Conservation (phyloP, 352 stramenopile species). For the Aphanomyces cochlioides region DNA sequence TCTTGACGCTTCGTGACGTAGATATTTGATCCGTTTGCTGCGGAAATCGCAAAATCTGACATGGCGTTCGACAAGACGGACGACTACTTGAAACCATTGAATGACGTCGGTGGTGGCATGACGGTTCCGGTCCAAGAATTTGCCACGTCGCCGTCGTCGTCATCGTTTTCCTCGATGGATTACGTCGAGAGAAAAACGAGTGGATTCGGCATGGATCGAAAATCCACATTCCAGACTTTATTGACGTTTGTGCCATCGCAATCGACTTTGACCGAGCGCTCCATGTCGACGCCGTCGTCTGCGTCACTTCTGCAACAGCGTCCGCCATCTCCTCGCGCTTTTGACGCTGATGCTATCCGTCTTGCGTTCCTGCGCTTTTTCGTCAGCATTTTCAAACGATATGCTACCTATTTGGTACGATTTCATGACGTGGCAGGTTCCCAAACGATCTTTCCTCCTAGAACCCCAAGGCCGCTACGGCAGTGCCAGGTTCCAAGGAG, state of each 20-base stretch:
- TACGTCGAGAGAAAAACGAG: background rate
- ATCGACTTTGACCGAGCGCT: constrained; percentile 8
- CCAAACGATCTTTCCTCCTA: background rate
- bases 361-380: constrained; percentile 80
- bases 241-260: constrained; percentile 14
- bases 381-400: constrained; percentile 76
- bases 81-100: constrained; percentile 74
- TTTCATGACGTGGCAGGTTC: background rate
- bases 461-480: constrained; percentile 36
- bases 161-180: constrained; percentile 28
- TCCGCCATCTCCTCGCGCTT: constrained; percentile 24
- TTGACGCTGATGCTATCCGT: constrained; percentile 58
- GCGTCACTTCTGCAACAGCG: no score
- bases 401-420: constrained; percentile 64
- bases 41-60: constrained; percentile 66
- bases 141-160: no score
- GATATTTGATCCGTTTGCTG: constrained; percentile 78
- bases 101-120: constrained; percentile 64
- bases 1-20: constrained; percentile 32
- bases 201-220: background rate
- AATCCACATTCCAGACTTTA: constrained; percentile 10
- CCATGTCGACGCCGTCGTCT: background rate
- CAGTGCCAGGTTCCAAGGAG: background rate
- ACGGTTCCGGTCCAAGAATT: constrained; percentile 41
- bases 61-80: constrained; percentile 67